phyloP scores from a whole-genome alignment of 2,329 filamentous ascomycete species.

The Alternaria gansuensis region DNA sequence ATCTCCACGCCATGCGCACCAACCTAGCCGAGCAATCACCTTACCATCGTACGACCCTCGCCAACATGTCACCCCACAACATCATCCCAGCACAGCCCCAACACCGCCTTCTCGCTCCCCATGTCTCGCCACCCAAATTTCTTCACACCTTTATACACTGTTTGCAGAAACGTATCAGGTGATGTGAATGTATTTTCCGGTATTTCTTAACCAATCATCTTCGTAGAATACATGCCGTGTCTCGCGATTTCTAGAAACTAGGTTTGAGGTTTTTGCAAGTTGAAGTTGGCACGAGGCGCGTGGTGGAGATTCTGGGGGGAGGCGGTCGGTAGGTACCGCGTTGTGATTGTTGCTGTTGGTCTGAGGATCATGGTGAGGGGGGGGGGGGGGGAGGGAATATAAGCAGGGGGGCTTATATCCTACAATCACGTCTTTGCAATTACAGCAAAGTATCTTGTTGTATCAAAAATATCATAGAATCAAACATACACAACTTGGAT shows the following conservation, averaged over 20 bases:
- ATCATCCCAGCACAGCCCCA: constrained; percentile 12
- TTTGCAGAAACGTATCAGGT: neutral
- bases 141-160: neutral
- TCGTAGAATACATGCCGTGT: neutral
- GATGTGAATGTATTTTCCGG: neutral
- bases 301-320: neutral
- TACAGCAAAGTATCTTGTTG: no score
- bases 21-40: constrained; percentile 3
- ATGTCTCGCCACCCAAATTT: constrained; percentile 14
- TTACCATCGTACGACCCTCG: constrained; percentile 17
- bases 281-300: neutral
- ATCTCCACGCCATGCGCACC: neutral
- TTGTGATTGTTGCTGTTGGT: neutral
- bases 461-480: no score
- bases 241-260: neutral
- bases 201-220: neutral
- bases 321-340: neutral
- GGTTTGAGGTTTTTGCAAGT: neutral
- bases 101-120: neutral
- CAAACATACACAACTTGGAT: no score
- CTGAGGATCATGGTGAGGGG: neutral
- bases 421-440: no score
- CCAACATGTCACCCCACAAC: constrained; percentile 14
- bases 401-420: no score
- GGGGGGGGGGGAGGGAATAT: neutral